Percentiles rank a stretch among this genome's conserved stretches.
Conservation (phyloP, 371 early-diverging fungal species). For the Mucor irregularis region DNA sequence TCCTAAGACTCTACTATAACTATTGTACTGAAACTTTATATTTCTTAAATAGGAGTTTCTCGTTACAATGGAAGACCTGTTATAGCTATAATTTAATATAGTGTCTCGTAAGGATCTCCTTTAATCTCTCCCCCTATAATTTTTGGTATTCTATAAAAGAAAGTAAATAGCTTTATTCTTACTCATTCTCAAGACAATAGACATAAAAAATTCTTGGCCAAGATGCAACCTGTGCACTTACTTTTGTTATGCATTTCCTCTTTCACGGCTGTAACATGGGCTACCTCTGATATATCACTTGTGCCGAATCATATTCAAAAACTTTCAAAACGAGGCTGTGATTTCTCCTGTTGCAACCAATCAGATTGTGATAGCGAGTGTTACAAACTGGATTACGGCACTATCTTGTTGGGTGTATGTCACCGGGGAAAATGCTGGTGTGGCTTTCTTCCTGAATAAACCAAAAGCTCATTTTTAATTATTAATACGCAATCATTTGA, state of each 20-base stretch:
- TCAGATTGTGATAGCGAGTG: conserved; percentile 7
- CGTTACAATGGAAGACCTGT: too few relatives aligned
- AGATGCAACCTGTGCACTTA: background rate
- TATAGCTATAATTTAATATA: too few relatives aligned
- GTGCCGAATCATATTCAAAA: background rate
- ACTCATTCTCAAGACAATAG: background rate
- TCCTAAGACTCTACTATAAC: too few relatives aligned
- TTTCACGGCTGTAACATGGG: background rate
- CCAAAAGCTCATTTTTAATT: too few relatives aligned
- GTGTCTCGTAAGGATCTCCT: too few relatives aligned
- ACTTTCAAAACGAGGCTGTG: conserved; percentile 13
- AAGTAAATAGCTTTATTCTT: background rate
- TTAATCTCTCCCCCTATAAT: too few relatives aligned
- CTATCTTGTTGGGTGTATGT: conserved; percentile 12
- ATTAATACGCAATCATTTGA: too few relatives aligned
- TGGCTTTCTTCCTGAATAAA: conserved; percentile 13
- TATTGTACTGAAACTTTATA: too few relatives aligned
- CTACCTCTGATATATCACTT: background rate
- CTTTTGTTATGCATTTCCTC: background rate
- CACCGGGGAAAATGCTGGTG: conserved; percentile 11
- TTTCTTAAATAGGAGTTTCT: too few relatives aligned
- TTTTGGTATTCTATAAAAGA: too few relatives aligned
- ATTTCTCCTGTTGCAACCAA: conserved; percentile 6
- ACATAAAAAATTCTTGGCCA: background rate
- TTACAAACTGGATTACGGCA: background rate